These are phyloP conservation scores for Jasminum sambac DNA, from an alignment of 257 asterid genomes.

Conservation along the genomic window DNA sequence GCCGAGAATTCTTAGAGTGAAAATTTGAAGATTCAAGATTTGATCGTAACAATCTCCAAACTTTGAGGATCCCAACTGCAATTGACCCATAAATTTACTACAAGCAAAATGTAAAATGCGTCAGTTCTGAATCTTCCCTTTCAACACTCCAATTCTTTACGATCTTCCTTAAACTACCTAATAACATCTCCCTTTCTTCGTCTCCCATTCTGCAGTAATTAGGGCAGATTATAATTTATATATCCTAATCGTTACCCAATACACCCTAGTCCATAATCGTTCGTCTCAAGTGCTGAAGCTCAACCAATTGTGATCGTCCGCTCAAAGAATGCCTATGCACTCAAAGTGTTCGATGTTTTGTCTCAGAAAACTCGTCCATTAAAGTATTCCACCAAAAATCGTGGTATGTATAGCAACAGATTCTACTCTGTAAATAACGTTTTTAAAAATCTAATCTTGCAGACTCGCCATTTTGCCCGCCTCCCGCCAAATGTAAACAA, in stretches of 20 bases:
- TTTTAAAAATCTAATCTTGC: constrained; percentile 33
- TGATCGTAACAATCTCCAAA: too few relatives aligned
- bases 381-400: not conserved
- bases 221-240: not conserved
- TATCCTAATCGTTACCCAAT: not conserved
- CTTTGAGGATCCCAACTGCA: too few relatives aligned
- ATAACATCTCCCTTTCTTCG: not conserved
- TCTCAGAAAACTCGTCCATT: not conserved
- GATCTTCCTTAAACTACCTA: not conserved
- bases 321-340: constrained; percentile 9
- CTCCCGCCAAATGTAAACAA: constrained; percentile 47
- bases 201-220: not conserved
- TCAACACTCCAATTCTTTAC: too few relatives aligned
- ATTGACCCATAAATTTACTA: too few relatives aligned
- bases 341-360: constrained; percentile 22
- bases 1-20: too few relatives aligned
- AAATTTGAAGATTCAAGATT: too few relatives aligned
- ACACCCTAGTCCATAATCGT: not conserved
- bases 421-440: constrained; percentile 27
- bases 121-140: too few relatives aligned
- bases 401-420: constrained; percentile 38
- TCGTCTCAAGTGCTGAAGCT: not conserved
- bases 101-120: too few relatives aligned
- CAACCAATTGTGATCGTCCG: not conserved
- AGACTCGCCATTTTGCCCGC: constrained; percentile 42